Base-by-base conservation (phyloP, 2,329 filamentous ascomycete genomes). In the Phoma herbarum region DNA sequence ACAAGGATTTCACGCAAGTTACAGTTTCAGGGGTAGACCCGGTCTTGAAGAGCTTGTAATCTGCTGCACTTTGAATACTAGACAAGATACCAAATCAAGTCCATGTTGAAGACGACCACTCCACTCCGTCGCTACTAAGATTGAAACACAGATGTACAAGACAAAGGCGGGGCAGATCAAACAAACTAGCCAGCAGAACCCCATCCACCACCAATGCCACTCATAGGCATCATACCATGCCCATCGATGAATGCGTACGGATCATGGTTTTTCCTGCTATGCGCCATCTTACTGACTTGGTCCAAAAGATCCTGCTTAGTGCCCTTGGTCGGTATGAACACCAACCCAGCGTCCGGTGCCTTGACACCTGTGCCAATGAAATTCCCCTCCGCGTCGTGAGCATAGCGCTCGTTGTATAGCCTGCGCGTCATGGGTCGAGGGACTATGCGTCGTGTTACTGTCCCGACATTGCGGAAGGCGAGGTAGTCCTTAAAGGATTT, bases 341-440 rank as follows among this genome's bases (percentile, higher is more conserved):
- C 68, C 28, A 73, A 41, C 3, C 64, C 64, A 25, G 68, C 67
- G 59, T 70, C 67, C 6, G 52, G 60, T 9, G 69, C 64, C 6
- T 59, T 58, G 20, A 59, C 56, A 22, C 66, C 61, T 1, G 69
- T 72, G 2, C 71, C 69, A 28, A 73, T 46, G 37, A 72, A 73
- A 20, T 74, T 71, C 0, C 69, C 71, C 8, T 71, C 54, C 0
- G 59, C 59, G 49, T 74, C 67, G 37, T 69, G 70, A 5, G 69
- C 69, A 57, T 73, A 75, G 53, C 65, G 65, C 57, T 69, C 69
- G 20, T 65, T 52, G 53, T 73, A 74, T 28, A 67, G 60, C 14
- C 62, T 56, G 25, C 72, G 65, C 16, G 61, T 64, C 71, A 75
- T 74, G 42, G 67, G 68, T 2, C 70, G 61, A 31, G 66, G 60